Conservation (phyloP, 2,329 filamentous ascomycete genomes). For the Cladosporium sp. region DNA sequence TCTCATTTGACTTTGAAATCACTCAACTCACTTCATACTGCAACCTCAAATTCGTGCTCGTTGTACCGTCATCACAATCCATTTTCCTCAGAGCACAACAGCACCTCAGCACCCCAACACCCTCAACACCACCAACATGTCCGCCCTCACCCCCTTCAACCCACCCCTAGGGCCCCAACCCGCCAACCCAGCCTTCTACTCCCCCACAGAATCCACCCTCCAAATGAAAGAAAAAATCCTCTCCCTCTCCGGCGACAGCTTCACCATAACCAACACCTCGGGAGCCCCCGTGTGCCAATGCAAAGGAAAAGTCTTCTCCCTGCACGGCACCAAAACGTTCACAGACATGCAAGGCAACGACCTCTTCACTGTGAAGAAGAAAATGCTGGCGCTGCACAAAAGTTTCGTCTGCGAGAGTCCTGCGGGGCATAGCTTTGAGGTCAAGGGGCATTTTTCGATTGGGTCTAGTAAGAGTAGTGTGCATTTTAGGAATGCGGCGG, state of each 20-base stretch:
- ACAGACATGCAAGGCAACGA: slow-evolving; percentile 49
- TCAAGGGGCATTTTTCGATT: slow-evolving; percentile 51
- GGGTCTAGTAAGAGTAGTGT: slow-evolving; percentile 49
- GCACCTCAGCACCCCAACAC: background rate
- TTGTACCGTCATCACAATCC: no score
- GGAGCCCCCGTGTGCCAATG: slow-evolving; percentile 53
- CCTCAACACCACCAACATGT: slow-evolving; percentile 10
- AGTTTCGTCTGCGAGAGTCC: slow-evolving; percentile 47
- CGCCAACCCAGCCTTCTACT: slow-evolving; percentile 23
- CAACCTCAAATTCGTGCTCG: no score
- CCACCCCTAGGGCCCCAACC: slow-evolving; percentile 29
- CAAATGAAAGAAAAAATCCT: slow-evolving; percentile 58
- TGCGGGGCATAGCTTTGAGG: slow-evolving; percentile 23
- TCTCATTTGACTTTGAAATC: background rate
- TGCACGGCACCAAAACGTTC: slow-evolving; percentile 54
- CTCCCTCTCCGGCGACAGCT: slow-evolving; percentile 60
- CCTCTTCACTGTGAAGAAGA: slow-evolving; percentile 56
- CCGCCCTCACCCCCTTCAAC: slow-evolving; percentile 22
- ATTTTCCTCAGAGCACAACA: no score
- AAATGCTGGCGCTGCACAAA: slow-evolving; percentile 47
- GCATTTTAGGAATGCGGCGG: slow-evolving; percentile 49
- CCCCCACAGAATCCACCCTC: slow-evolving; percentile 39
- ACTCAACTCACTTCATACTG: no score
- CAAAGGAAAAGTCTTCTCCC: slow-evolving; percentile 50
- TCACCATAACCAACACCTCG: slow-evolving; percentile 54